Percentiles rank a stretch among this genome's conserved stretches.
phyloP scores from a whole-genome alignment of 805 yeast genomes.

The Saccharomyces jurei region DNA sequence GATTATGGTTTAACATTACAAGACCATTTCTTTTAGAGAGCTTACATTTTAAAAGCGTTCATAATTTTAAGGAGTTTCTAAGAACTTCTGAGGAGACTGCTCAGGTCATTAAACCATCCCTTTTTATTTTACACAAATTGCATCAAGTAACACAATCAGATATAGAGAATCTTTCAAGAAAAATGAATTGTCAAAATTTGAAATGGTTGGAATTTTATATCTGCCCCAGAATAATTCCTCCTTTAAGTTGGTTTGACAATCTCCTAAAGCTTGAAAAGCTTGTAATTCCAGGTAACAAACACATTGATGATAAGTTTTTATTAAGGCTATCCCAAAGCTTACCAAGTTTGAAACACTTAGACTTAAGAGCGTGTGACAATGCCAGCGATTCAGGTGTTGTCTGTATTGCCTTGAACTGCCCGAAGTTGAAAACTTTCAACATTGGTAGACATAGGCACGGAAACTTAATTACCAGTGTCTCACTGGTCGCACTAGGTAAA shows the following conservation, averaged over 20 bases:
- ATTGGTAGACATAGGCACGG: conserved; percentile 73
- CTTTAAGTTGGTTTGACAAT: conserved; percentile 38
- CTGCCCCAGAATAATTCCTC: conserved; percentile 65
- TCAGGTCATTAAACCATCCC: conserved; percentile 16
- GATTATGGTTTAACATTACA: conserved; percentile 53
- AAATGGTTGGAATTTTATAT: conserved; percentile 74
- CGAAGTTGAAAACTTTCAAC: conserved; percentile 50
- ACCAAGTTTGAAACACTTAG: conserved; percentile 55
- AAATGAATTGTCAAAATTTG: conserved; percentile 40
- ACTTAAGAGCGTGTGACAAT: conserved; percentile 74
- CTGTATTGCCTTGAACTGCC: conserved; percentile 56
- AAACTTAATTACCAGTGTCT: conserved; percentile 58
- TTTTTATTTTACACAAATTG: conserved; percentile 61
- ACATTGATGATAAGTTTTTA: conserved; percentile 53
- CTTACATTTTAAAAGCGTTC: conserved; percentile 45
- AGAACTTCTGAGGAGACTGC: conserved; percentile 2
- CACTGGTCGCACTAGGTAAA: conserved; percentile 49
- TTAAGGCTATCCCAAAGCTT: conserved; percentile 44
- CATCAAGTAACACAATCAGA: conserved; percentile 45
- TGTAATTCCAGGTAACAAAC: conserved; percentile 63
- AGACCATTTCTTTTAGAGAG: conserved; percentile 46
- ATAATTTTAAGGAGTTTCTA: conserved; percentile 39
- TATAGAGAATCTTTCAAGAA: conserved; percentile 38
- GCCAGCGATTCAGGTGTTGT: conserved; percentile 71
- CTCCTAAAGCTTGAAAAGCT: conserved; percentile 32